These are phyloP conservation scores for Aphanocladium album DNA, from an alignment of 2,329 filamentous ascomycete genomes.

Conservation along the genomic window DNA sequence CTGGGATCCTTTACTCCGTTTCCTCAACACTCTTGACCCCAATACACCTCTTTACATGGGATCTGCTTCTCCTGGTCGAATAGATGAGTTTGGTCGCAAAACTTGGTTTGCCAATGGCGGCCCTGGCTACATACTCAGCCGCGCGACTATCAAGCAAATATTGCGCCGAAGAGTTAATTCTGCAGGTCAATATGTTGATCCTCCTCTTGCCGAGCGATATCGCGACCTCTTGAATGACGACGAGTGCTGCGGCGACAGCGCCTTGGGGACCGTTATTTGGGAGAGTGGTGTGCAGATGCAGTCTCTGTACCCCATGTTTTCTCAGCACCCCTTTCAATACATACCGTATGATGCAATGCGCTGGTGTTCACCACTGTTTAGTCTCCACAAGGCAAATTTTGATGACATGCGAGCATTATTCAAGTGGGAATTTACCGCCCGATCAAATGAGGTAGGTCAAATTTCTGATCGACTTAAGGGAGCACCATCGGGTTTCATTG, in stretches of 20 bases:
- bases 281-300: slow-evolving; percentile 10
- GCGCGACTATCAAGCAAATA: slow-evolving; percentile 14
- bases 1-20: slow-evolving; percentile 16
- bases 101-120: slow-evolving; percentile 17
- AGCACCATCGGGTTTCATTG: not conserved
- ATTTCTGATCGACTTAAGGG: not conserved
- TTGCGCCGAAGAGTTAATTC: slow-evolving; percentile 2
- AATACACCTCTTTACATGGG: slow-evolving; percentile 6
- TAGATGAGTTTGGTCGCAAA: not conserved
- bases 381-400: slow-evolving; percentile 13
- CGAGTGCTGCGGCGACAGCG: slow-evolving; percentile 17
- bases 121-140: slow-evolving; percentile 16
- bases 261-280: slow-evolving; percentile 10
- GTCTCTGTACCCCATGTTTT: slow-evolving; percentile 15
- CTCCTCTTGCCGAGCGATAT: slow-evolving; percentile 8
- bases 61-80: slow-evolving; percentile 6
- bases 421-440: slow-evolving; percentile 14
- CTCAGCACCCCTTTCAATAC: slow-evolving; percentile 7
- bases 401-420: slow-evolving; percentile 13
- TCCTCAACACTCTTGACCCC: slow-evolving; percentile 14
- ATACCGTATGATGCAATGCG: slow-evolving; percentile 11
- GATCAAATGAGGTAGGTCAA: slow-evolving; percentile 2
- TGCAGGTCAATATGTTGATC: slow-evolving; percentile 7
- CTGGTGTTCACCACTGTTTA: slow-evolving; percentile 16
- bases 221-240: not conserved